Conservation (phyloP, 208 protist species). For the Vickermania spadyakhi region DNA sequence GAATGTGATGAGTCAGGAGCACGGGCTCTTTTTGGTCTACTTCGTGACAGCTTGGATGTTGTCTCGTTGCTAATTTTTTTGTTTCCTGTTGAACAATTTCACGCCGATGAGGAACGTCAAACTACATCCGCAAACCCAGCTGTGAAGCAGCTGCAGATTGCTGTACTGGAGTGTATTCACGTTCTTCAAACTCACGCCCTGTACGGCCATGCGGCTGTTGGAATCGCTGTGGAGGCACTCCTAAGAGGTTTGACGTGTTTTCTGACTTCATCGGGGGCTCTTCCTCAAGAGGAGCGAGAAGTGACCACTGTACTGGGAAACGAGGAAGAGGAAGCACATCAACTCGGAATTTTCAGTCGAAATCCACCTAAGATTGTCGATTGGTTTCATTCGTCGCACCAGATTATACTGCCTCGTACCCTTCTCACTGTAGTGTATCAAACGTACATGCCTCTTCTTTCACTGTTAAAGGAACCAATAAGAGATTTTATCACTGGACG, state of each 20-base stretch:
- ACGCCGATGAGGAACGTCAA: conserved; percentile 58
- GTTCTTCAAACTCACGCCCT: conserved; percentile 49
- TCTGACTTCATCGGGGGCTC: conserved; percentile 43
- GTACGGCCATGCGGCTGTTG: conserved; percentile 16
- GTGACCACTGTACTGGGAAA: background rate
- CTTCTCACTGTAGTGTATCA: conserved; percentile 77
- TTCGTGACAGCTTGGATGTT: conserved; percentile 48
- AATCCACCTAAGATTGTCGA: background rate
- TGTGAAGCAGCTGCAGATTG: conserved; percentile 56
- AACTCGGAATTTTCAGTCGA: conserved; percentile 8
- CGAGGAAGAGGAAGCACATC: background rate
- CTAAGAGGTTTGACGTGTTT: conserved; percentile 60
- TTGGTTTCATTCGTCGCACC: background rate
- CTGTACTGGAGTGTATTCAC: conserved; percentile 37
- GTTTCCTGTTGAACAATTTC: conserved; percentile 30
- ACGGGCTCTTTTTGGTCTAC: conserved; percentile 32
- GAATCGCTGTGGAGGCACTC: conserved; percentile 33
- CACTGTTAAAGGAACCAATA: conserved; percentile 67
- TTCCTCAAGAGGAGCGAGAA: conserved; percentile 12
- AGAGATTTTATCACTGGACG: conserved; percentile 22
- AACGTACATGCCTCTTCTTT: conserved; percentile 58
- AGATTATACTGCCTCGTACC: conserved; percentile 54
- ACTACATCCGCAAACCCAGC: conserved; percentile 55
- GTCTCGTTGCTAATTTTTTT: conserved; percentile 50
- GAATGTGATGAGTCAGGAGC: conserved; percentile 19